phyloP scores from a whole-genome alignment of 495 filamentous ascomycete species.

The Talaromyces liani region DNA sequence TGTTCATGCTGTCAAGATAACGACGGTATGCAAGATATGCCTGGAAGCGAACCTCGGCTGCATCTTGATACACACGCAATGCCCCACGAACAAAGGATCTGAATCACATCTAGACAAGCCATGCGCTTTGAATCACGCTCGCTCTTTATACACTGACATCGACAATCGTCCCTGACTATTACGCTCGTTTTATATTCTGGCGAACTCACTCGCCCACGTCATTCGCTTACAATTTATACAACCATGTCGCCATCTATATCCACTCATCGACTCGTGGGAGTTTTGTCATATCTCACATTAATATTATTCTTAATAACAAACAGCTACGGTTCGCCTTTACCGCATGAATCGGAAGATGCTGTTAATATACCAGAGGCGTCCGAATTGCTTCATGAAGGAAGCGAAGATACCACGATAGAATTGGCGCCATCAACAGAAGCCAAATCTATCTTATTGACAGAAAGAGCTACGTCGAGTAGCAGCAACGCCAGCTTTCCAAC shows the following conservation, averaged over 20 bases:
- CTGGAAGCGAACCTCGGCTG: neutral
- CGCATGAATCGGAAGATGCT: neutral
- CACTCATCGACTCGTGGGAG: neutral
- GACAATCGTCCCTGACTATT: constrained; percentile 2
- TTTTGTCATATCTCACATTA: constrained; percentile 8
- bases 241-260: constrained; percentile 2
- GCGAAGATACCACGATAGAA: neutral
- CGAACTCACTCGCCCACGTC: neutral
- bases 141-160: neutral
- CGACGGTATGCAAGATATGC: neutral
- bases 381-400: neutral
- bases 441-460: constrained; percentile 5
- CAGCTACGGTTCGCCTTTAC: constrained; percentile 5
- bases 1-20: neutral
- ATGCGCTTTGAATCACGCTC: neutral
- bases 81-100: neutral
- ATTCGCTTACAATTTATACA: neutral
- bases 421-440: neutral
- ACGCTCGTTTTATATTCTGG: constrained; percentile 4
- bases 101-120: neutral
- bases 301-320: constrained; percentile 7
- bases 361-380: neutral
- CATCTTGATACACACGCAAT: constrained; percentile 1
- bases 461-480: constrained; percentile 19
- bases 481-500: constrained; percentile 47